These are phyloP conservation scores for Talaromyces stipitatus DNA, from an alignment of 495 filamentous ascomycete genomes.

Conservation along the genomic window DNA sequence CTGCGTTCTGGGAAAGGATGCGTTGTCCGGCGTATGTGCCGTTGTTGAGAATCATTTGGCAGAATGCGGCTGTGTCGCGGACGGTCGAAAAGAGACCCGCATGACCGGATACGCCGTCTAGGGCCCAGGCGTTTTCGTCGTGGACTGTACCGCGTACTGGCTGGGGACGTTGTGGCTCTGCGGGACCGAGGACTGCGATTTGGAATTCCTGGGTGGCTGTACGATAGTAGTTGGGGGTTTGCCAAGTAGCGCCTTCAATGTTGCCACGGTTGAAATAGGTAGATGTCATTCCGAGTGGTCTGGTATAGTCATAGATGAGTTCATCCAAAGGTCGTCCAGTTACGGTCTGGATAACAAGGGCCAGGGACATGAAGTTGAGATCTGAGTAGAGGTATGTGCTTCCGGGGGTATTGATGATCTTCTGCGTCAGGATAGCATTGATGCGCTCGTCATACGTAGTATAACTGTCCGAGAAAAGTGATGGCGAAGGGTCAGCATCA, in stretches of 20 bases:
- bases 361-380: conserved; percentile 21
- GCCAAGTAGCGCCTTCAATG: conserved; percentile 8
- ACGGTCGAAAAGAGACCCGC: conserved; percentile 19
- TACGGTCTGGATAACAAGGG: conserved; percentile 17
- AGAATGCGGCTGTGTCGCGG: conserved; percentile 15
- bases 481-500: conserved; percentile 22
- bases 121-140: conserved; percentile 22
- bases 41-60: conserved; percentile 25
- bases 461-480: conserved; percentile 13
- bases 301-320: conserved; percentile 13
- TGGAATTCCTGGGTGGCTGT: conserved; percentile 23
- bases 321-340: conserved; percentile 14
- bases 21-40: conserved; percentile 16
- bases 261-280: conserved; percentile 24
- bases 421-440: conserved; percentile 15
- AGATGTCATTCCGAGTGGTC: conserved; percentile 15
- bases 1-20: conserved; percentile 14
- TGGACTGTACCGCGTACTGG: conserved; percentile 22
- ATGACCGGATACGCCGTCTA: conserved; percentile 18
- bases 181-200: conserved; percentile 14
- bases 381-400: conserved; percentile 21
- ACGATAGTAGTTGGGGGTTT: conserved; percentile 12
- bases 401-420: conserved; percentile 14
- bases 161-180: conserved; percentile 20
- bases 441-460: conserved; percentile 15